Conservation (phyloP, 2,329 filamentous ascomycete species). For the Uncinocarpus reesii region DNA sequence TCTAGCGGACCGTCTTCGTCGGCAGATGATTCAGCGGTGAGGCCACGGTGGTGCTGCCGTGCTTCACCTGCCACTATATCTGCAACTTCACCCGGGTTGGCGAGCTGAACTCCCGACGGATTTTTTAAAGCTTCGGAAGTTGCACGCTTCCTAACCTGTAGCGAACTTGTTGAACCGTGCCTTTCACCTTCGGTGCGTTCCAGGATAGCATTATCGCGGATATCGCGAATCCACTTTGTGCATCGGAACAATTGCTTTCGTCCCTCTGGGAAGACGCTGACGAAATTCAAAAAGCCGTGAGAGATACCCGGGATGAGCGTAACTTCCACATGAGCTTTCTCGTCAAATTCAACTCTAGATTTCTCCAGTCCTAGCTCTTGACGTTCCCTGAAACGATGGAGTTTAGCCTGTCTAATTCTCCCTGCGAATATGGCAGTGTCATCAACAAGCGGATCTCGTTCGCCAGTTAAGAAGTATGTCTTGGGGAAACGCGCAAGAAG, state of each 20-base stretch:
- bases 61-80: constrained; percentile 14
- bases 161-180: constrained; percentile 18
- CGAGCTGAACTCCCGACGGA: not conserved
- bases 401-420: constrained; percentile 67
- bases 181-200: constrained; percentile 28
- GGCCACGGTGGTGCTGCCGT: constrained; percentile 39
- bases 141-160: constrained; percentile 12
- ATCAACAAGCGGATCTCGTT: constrained; percentile 89
- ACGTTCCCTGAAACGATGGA: constrained; percentile 46
- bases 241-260: constrained; percentile 78
- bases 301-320: constrained; percentile 77
- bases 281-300: constrained; percentile 91
- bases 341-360: constrained; percentile 51
- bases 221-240: constrained; percentile 68
- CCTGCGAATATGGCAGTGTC: constrained; percentile 96
- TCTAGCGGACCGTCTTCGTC: constrained; percentile 76
- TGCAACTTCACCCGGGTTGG: not conserved
- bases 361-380: constrained; percentile 48
- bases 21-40: constrained; percentile 52
- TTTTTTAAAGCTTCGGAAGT: not conserved
- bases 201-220: constrained; percentile 43
- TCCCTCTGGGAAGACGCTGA: constrained; percentile 73
- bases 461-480: constrained; percentile 86
- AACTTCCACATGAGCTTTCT: constrained; percentile 69
- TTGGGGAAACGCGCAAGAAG: constrained; percentile 83